phyloP scores from a whole-genome alignment of 2,329 filamentous ascomycete species.

The Colletotrichum sp. region DNA sequence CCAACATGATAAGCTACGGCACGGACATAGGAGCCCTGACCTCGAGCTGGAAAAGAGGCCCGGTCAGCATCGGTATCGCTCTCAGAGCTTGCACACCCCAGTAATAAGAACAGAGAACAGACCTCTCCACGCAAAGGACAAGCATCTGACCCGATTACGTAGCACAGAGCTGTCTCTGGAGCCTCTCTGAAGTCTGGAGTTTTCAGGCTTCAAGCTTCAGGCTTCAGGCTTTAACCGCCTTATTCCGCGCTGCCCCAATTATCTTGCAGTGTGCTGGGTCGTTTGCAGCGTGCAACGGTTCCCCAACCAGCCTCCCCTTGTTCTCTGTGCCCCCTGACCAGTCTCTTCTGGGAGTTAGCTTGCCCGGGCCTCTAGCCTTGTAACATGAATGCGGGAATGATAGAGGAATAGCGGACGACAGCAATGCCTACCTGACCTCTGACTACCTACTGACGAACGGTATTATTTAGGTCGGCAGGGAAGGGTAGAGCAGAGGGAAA shows the following conservation, averaged over 20 bases:
- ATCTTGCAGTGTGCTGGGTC: not conserved
- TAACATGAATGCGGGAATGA: slow-evolving; percentile 7
- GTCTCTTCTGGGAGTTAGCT: slow-evolving; percentile 9
- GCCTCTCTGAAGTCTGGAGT: not conserved
- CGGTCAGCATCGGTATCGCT: slow-evolving; percentile 1
- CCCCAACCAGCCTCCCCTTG: slow-evolving; percentile 13
- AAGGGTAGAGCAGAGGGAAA: not conserved
- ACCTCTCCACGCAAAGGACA: slow-evolving; percentile 5
- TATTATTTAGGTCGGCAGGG: not conserved
- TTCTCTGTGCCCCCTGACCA: slow-evolving; percentile 10
- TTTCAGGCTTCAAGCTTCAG: not conserved
- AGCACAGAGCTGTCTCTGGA: not conserved
- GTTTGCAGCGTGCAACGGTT: slow-evolving; percentile 16
- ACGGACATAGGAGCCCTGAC: slow-evolving; percentile 1
- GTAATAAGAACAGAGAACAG: not conserved
- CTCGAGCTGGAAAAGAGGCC: not conserved
- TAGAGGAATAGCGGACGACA: not conserved
- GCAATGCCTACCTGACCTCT: not conserved
- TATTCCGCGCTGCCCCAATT: not conserved
- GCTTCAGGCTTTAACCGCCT: slow-evolving; percentile 5
- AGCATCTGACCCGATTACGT: not conserved
- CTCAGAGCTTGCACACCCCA: not conserved
- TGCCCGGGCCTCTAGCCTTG: not conserved
- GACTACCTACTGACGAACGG: not conserved
- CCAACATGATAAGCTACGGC: slow-evolving; percentile 8